Percentiles rank a stretch among this genome's conserved stretches.
These are phyloP conservation scores for Scleroderma bovista DNA, from an alignment of 768 basidiomycete genomes.

Conservation along the genomic window DNA sequence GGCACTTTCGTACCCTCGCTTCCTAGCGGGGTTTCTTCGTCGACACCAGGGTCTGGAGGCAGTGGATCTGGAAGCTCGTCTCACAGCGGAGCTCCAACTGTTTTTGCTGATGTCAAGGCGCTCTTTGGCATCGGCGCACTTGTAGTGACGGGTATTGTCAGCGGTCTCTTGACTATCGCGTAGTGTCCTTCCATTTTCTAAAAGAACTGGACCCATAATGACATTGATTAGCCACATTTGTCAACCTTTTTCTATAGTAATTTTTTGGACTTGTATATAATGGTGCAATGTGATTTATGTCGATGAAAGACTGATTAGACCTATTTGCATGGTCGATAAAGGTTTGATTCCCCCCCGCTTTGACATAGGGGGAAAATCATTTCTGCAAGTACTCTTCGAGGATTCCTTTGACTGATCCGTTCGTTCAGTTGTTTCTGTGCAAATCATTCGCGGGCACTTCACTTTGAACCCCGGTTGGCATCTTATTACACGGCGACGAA, in stretches of 20 bases:
- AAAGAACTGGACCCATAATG: constrained; percentile 5
- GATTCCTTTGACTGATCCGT: no score
- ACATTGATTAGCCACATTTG: no score
- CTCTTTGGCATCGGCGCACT: constrained; percentile 34
- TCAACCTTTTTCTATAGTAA: no score
- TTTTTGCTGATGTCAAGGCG: constrained; percentile 27
- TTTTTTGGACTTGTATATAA: not conserved
- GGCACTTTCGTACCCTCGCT: constrained; percentile 60
- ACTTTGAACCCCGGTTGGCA: no score
- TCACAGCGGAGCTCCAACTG: constrained; percentile 17
- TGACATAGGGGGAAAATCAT: no score
- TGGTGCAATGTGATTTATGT: not conserved
- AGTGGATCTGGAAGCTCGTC: constrained; percentile 19
- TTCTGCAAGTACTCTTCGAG: no score
- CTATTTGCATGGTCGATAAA: no score
- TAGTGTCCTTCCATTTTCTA: constrained; percentile 1
- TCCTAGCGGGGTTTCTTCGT: constrained; percentile 27
- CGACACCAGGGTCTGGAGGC: constrained; percentile 6
- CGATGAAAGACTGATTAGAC: no score
- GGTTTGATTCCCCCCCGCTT: no score
- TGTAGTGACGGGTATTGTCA: constrained; percentile 32
- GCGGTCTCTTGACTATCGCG: constrained; percentile 41
- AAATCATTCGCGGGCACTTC: no score
- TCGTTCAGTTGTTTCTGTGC: no score
- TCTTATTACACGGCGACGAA: no score